A percentile compares a stretch with the other conserved stretches of the same genome.
Conservation (phyloP, 2,329 filamentous ascomycete genomes). For the Scopulariopsis brevicaulis region DNA sequence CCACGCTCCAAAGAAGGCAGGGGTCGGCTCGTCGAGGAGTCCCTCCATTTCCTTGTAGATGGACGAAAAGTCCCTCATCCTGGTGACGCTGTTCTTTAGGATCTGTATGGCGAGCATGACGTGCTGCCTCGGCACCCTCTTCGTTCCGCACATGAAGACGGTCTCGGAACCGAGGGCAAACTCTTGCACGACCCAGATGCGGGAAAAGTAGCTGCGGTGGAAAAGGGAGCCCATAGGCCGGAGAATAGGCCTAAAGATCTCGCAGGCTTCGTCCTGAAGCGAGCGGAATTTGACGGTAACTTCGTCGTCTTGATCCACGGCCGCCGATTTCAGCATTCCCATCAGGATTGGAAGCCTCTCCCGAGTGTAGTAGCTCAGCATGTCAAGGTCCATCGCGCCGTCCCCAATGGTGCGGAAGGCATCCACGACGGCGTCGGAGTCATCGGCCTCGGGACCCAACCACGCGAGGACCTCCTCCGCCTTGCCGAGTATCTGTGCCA, state of each 20-base stretch:
- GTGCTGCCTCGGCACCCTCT: neutral
- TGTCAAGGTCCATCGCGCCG: neutral
- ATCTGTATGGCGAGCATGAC: neutral
- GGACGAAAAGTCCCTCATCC: neutral
- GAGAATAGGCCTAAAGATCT: neutral
- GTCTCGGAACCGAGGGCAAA: neutral
- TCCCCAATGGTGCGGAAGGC: neutral
- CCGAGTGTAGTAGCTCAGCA: neutral
- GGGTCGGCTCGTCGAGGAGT: neutral
- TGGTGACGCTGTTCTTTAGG: neutral
- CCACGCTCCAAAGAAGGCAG: neutral
- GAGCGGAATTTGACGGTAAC: neutral
- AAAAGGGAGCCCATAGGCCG: neutral
- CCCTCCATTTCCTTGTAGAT: neutral
- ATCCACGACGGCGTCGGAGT: neutral
- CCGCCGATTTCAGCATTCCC: neutral
- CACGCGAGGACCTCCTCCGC: slow-evolving; percentile 10
- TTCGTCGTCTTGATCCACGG: neutral
- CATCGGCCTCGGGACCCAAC: slow-evolving; percentile 6
- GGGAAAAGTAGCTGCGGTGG: neutral
- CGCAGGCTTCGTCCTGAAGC: neutral
- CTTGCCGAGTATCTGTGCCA: slow-evolving; percentile 11
- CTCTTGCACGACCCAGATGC: slow-evolving; percentile 2
- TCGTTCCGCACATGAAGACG: neutral
- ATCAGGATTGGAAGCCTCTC: neutral